Evolutionary conservation across 805 yeast species (phyloP).

Genomic region (Wickerhamiella spandovensis): DNA sequence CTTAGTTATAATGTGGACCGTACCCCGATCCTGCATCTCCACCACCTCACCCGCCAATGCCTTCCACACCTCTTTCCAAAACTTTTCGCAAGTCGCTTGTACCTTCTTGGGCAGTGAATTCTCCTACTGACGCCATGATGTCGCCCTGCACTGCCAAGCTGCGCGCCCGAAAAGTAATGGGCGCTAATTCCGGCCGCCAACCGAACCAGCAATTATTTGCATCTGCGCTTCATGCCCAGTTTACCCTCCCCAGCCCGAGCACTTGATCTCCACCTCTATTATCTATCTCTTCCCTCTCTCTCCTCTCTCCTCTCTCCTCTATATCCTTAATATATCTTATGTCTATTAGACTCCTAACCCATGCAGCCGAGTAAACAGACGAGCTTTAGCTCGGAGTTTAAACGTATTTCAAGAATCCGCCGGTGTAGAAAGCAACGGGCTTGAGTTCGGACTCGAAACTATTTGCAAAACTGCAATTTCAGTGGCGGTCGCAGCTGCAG

Average conservation of each 20-base stretch:
- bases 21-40: background rate
- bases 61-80: background rate
- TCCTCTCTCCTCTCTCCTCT: too few relatives aligned
- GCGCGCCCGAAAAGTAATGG: background rate
- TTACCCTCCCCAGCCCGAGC: background rate
- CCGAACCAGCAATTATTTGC: background rate
- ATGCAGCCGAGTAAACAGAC: too few relatives aligned
- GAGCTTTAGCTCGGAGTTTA: too few relatives aligned
- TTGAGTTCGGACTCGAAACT: too few relatives aligned
- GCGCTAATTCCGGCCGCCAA: too few relatives aligned
- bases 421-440: too few relatives aligned
- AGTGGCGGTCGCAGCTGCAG: too few relatives aligned
- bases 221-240: background rate
- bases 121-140: constrained; percentile 46
- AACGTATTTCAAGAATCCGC: too few relatives aligned
- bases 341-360: too few relatives aligned
- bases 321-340: too few relatives aligned
- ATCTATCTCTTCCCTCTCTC: too few relatives aligned
- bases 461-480: too few relatives aligned
- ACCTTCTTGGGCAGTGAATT: constrained; percentile 21
- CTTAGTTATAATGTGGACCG: background rate
- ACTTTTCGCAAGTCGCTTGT: background rate
- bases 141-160: constrained; percentile 48
- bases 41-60: background rate
- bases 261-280: background rate